A percentile compares a stretch with the other conserved stretches of the same genome.
These are phyloP conservation scores for Agaricus sinodeliciosus DNA, from an alignment of 768 basidiomycete species.

Conservation along the genomic window DNA sequence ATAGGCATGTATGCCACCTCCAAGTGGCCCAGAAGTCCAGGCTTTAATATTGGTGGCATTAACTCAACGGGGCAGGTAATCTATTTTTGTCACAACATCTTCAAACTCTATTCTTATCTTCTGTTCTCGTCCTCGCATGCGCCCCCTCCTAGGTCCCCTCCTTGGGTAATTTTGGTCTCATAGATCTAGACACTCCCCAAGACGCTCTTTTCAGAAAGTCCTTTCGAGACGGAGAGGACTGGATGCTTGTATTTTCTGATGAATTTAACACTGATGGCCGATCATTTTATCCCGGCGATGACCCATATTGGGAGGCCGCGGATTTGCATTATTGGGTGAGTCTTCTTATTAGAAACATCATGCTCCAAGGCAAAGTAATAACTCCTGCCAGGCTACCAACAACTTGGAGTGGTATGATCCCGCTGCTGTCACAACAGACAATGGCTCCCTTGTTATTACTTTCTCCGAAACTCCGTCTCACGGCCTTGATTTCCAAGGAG, in stretches of 20 bases:
- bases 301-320: conserved; percentile 80
- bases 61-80: conserved; percentile 62
- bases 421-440: conserved; percentile 57
- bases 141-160: conserved; percentile 46
- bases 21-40: conserved; percentile 15
- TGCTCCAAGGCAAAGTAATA: conserved; percentile 1
- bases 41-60: conserved; percentile 44
- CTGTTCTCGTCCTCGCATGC: not conserved
- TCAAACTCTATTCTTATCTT: not conserved
- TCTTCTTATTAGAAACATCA: not conserved
- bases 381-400: conserved; percentile 38
- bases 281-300: conserved; percentile 76
- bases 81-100: conserved; percentile 17
- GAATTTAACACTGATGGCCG: conserved; percentile 76
- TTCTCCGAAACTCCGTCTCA: conserved; percentile 53
- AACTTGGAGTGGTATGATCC: conserved; percentile 90
- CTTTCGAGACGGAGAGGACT: conserved; percentile 47
- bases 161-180: conserved; percentile 52
- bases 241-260: conserved; percentile 69
- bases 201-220: conserved; percentile 48
- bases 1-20: conserved; percentile 26
- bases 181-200: conserved; percentile 54
- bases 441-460: conserved; percentile 69
- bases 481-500: conserved; percentile 59
- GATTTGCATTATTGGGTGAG: conserved; percentile 74